A percentile compares a stretch with the other conserved stretches of the same genome.
Evolutionary conservation across 2,329 filamentous ascomycete genomes (phyloP).

Genomic region (Arthrobotrys conoides): DNA sequence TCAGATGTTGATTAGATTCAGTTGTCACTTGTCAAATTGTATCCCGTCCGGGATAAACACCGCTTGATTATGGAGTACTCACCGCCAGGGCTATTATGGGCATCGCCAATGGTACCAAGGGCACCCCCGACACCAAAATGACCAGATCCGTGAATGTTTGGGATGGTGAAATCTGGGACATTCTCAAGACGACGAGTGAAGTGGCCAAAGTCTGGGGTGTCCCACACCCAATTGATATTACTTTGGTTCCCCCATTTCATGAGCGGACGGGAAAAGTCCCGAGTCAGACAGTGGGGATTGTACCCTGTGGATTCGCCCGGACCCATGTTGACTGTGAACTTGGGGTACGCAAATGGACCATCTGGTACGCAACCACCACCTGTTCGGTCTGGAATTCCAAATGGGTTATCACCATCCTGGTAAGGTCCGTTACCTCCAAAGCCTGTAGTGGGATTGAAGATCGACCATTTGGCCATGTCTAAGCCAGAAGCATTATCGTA

Average conservation of each 20-base stretch:
- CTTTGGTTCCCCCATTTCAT: constrained; percentile 62
- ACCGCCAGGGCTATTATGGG: constrained; percentile 64
- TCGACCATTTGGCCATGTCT: constrained; percentile 62
- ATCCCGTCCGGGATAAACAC: constrained; percentile 4
- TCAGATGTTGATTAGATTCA: constrained; percentile 24
- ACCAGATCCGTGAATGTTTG: constrained; percentile 65
- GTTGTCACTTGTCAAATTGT: constrained; percentile 16
- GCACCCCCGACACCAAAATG: constrained; percentile 66
- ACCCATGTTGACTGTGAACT: constrained; percentile 65
- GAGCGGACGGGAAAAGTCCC: constrained; percentile 65
- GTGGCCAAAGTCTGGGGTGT: constrained; percentile 63
- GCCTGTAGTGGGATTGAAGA: constrained; percentile 66
- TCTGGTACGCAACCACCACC: constrained; percentile 65
- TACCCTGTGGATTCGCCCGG: constrained; percentile 60
- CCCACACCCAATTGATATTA: constrained; percentile 60
- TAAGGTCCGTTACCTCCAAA: constrained; percentile 64
- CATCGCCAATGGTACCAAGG: constrained; percentile 65
- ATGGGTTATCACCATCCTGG: constrained; percentile 29
- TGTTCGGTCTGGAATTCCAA: constrained; percentile 63
- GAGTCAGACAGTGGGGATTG: constrained; percentile 63
- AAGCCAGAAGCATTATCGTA: constrained; percentile 63
- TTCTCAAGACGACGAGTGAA: constrained; percentile 64
- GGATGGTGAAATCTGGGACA: constrained; percentile 62
- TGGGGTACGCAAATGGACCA: constrained; percentile 65
- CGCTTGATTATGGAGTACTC: constrained; percentile 3